Percentiles rank a stretch among this genome's conserved stretches.
Conservation (phyloP, 768 basidiomycete species). For the Dentipellis fragilis region DNA sequence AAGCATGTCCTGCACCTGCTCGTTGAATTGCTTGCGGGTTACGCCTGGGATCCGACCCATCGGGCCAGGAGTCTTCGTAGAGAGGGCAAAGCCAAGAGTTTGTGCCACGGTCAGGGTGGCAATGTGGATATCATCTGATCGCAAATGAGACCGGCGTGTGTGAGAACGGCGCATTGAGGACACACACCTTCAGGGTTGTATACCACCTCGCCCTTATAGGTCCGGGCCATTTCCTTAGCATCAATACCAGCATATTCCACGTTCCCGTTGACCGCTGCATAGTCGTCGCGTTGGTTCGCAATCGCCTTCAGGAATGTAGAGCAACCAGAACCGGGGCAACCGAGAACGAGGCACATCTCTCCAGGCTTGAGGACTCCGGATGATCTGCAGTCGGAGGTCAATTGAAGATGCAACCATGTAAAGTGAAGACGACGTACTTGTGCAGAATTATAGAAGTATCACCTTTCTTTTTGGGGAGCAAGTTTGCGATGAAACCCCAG, state of each 20-base stretch:
- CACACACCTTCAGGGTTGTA: constrained; percentile 63
- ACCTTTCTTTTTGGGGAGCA: background rate
- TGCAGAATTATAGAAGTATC: constrained; percentile 1
- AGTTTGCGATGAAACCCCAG: background rate
- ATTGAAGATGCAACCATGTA: background rate
- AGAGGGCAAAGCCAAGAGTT: constrained; percentile 62
- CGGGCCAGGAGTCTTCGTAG: constrained; percentile 67
- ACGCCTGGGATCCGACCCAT: constrained; percentile 63
- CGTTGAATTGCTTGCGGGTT: constrained; percentile 46
- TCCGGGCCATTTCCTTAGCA: constrained; percentile 63
- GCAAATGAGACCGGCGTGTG: constrained; percentile 18
- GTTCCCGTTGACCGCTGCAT: constrained; percentile 51
- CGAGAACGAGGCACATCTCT: constrained; percentile 20
- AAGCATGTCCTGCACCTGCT: constrained; percentile 48
- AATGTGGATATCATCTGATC: constrained; percentile 68
- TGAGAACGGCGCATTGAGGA: background rate
- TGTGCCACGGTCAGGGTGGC: constrained; percentile 75
- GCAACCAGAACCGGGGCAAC: constrained; percentile 79
- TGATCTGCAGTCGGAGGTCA: background rate
- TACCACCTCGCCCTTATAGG: constrained; percentile 71
- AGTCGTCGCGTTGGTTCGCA: constrained; percentile 65
- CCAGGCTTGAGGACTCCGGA: constrained; percentile 11
- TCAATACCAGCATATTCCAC: constrained; percentile 79
- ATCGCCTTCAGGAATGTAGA: constrained; percentile 80
- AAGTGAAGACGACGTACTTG: background rate